Evolutionary conservation across 2,329 filamentous ascomycete genomes (phyloP), one percentile per base, ranked within the genome.

Genomic region (Chrysoporthe puriensis): DNA sequence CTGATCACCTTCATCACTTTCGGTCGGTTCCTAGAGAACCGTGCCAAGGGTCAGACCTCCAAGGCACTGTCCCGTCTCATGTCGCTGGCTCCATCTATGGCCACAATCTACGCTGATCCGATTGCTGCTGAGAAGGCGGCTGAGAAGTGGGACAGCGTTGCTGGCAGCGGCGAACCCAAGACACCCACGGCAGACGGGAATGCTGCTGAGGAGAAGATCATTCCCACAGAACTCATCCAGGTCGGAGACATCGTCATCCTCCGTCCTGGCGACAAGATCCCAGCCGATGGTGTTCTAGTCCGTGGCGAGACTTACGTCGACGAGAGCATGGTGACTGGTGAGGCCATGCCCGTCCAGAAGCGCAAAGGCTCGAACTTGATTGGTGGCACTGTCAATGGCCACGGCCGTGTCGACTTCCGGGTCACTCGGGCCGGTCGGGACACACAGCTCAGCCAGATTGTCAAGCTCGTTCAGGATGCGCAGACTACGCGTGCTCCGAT

Each of bases 301-400:
- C 89, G 91, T 64, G 96, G 96, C 43, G 93, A 97, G 79, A 97
- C 93, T 46, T 97, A 96, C 74, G 88, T 97, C 32, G 94, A 99
- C 72, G 96, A 99, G 80, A 97, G 94, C 76, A 98, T 98, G 95
- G 94, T 99, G 61, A 99, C 96, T 6, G 96, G 96, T 72, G 96
- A 99, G 81, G 92, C 96, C 2, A 95, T 97, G 86, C 95, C 96
- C 0, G 94, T 98, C 46, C 89, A 93, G 74, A 99, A 99, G 81
- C 90, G 87, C 72, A 90, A 92, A 74, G 93, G 92, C 9, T 89
- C 89, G 72, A 80, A 87, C 56, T 83, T 99, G 67, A 96, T 98
- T 77, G 96, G 94, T 62, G 96, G 96, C 42, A 98, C 96, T 2
- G 95, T 99, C 75, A 99, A 99, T 76, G 93, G 94, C 34, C 91